Conservation (phyloP, 208 protist species). For the Novymonas esmeraldas region DNA sequence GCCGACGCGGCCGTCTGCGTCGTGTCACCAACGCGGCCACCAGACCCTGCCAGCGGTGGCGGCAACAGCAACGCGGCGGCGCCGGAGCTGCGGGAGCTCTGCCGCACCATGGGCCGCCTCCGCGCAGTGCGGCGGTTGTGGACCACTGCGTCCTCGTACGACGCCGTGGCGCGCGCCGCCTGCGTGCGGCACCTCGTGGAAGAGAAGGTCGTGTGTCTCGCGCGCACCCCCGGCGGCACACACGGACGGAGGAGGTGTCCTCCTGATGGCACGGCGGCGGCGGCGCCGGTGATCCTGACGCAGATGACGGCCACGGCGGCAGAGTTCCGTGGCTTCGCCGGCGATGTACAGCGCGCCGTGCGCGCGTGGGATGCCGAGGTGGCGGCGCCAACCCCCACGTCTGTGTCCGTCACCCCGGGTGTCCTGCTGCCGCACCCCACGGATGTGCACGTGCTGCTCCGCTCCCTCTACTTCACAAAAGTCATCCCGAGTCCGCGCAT, state of each 20-base stretch:
- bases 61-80: too few species aligned
- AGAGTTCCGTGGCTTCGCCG: slow-evolving; percentile 30
- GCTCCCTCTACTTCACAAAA: slow-evolving; percentile 29
- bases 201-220: slow-evolving; percentile 30
- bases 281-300: slow-evolving; percentile 29
- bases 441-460: slow-evolving; percentile 19
- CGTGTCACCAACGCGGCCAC: background rate
- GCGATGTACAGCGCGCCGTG: slow-evolving; percentile 20
- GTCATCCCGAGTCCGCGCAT: slow-evolving; percentile 25
- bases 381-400: background rate
- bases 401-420: slow-evolving; percentile 20
- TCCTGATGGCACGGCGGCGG: background rate
- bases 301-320: slow-evolving; percentile 35
- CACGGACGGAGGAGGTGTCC: too few species aligned
- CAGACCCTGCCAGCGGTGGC: background rate
- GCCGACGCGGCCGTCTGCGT: background rate
- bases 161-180: slow-evolving; percentile 10
- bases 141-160: slow-evolving; percentile 28
- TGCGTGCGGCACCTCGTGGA: slow-evolving; percentile 23
- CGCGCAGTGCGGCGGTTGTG: slow-evolving; percentile 21
- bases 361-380: background rate
- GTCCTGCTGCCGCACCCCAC: slow-evolving; percentile 27
- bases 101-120: slow-evolving; percentile 12
- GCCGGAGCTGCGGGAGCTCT: slow-evolving; percentile 19
- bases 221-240: background rate